Evolutionary conservation across 768 basidiomycete species (phyloP).

Genomic region (Lentinula guzmanii): DNA sequence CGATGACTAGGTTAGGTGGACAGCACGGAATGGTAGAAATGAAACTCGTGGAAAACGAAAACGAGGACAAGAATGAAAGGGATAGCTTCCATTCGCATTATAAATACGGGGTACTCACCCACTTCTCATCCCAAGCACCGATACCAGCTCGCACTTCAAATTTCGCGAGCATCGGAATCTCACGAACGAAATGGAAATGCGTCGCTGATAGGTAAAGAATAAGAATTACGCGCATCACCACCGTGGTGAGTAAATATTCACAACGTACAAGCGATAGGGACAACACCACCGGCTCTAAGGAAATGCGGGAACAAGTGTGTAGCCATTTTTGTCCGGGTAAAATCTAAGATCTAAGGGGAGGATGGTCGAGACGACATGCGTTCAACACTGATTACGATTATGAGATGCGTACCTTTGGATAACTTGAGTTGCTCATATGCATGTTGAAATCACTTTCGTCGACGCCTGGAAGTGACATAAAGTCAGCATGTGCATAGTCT

Average conservation of each 20-base stretch:
- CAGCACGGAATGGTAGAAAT: not conserved
- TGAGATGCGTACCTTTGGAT: slow-evolving; percentile 5
- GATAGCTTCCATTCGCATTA: too few relatives aligned
- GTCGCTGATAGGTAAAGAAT: slow-evolving; percentile 34
- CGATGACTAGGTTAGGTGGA: too few relatives aligned
- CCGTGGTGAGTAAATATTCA: not conserved
- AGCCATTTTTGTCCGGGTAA: slow-evolving; percentile 41
- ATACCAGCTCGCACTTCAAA: slow-evolving; percentile 59
- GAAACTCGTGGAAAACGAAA: not conserved
- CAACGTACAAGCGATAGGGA: slow-evolving; percentile 46
- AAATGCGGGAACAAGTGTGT: slow-evolving; percentile 50
- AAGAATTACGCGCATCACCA: not conserved
- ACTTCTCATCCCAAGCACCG: slow-evolving; percentile 72
- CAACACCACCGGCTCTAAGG: slow-evolving; percentile 54
- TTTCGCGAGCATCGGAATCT: slow-evolving; percentile 55
- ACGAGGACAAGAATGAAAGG: too few relatives aligned
- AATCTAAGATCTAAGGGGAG: slow-evolving; percentile 24
- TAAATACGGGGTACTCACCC: slow-evolving; percentile 39
- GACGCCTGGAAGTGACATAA: not conserved
- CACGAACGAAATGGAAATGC: slow-evolving; percentile 62
- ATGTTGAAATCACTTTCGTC: slow-evolving; percentile 11
- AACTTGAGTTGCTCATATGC: slow-evolving; percentile 10
- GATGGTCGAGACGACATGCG: too few relatives aligned
- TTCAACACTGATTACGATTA: not conserved
- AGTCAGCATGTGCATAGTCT: not conserved